Evolutionary conservation across 768 basidiomycete species (phyloP).

Genomic region (Tylopilus sp.): DNA sequence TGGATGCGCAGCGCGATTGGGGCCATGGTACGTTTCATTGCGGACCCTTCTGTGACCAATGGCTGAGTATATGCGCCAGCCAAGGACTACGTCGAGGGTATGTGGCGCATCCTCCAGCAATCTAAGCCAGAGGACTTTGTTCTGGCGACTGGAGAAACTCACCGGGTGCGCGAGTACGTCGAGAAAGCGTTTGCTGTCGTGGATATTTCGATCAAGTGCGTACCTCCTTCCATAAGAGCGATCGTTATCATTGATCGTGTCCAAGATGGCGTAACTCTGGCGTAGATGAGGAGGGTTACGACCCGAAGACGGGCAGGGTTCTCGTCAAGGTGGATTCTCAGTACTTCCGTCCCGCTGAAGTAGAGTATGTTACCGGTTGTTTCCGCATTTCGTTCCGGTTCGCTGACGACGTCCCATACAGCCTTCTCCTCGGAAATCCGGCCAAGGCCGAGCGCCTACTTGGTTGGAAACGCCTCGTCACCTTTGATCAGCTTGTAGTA

Average conservation of each 20-base stretch:
- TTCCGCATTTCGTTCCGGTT: not conserved
- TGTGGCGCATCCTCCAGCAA: slow-evolving; percentile 98
- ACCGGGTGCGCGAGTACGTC: slow-evolving; percentile 90
- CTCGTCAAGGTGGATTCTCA: slow-evolving; percentile 82
- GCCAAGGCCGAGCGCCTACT: slow-evolving; percentile 85
- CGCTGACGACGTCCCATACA: slow-evolving; percentile 26
- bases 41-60: not conserved
- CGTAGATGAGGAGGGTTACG: slow-evolving; percentile 74
- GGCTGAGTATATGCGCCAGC: slow-evolving; percentile 39
- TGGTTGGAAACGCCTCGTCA: slow-evolving; percentile 86
- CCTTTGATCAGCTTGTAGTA: slow-evolving; percentile 79
- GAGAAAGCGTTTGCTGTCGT: slow-evolving; percentile 77
- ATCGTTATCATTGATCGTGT: slow-evolving; percentile 2
- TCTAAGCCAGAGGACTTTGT: slow-evolving; percentile 82
- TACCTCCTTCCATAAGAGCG: not conserved
- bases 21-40: slow-evolving; percentile 70
- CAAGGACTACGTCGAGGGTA: slow-evolving; percentile 91
- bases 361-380: slow-evolving; percentile 61
- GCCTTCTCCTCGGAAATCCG: slow-evolving; percentile 83
- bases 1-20: slow-evolving; percentile 96
- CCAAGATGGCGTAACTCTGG: slow-evolving; percentile 77
- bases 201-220: slow-evolving; percentile 63
- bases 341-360: slow-evolving; percentile 96
- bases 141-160: slow-evolving; percentile 94
- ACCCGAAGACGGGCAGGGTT: slow-evolving; percentile 61